These are phyloP conservation scores for Ganoderma resinaceum DNA, from an alignment of 1,284 basidiomycete species.

Conservation along the genomic window DNA sequence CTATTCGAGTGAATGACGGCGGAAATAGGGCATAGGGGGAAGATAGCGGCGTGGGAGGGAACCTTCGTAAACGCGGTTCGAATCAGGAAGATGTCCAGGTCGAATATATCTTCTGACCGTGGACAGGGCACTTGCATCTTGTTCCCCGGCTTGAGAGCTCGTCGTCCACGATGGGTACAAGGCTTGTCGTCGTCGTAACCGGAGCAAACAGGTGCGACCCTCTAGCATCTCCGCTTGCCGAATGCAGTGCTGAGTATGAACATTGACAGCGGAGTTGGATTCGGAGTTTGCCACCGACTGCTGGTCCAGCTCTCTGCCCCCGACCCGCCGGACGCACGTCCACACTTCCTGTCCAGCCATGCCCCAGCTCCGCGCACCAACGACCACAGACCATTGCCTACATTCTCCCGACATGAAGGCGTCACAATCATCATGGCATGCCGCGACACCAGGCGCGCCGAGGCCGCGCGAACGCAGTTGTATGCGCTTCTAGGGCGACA, in stretches of 20 bases:
- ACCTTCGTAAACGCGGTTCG: neutral
- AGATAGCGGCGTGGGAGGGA: neutral
- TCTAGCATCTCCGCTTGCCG: neutral
- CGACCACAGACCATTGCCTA: constrained; percentile 1
- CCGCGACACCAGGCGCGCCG: constrained; percentile 70
- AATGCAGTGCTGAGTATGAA: neutral
- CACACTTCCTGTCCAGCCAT: constrained; percentile 44
- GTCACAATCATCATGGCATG: constrained; percentile 88
- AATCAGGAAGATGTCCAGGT: neutral
- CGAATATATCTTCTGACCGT: neutral
- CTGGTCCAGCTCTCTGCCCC: constrained; percentile 69
- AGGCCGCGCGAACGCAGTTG: constrained; percentile 64
- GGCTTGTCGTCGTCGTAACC: constrained; percentile 67
- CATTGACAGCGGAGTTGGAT: constrained; percentile 79
- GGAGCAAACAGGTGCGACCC: constrained; percentile 66
- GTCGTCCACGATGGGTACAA: neutral
- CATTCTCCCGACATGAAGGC: constrained; percentile 41
- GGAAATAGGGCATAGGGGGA: neutral
- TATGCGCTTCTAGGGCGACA: constrained; percentile 61
- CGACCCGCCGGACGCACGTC: constrained; percentile 56
- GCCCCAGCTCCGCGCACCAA: neutral
- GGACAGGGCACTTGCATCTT: constrained; percentile 1
- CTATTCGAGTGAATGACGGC: neutral
- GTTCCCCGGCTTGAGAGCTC: neutral
- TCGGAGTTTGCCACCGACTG: constrained; percentile 85